These are phyloP conservation scores for Termitomyces sp. DNA, from an alignment of 768 basidiomycete genomes.

Conservation along the genomic window DNA sequence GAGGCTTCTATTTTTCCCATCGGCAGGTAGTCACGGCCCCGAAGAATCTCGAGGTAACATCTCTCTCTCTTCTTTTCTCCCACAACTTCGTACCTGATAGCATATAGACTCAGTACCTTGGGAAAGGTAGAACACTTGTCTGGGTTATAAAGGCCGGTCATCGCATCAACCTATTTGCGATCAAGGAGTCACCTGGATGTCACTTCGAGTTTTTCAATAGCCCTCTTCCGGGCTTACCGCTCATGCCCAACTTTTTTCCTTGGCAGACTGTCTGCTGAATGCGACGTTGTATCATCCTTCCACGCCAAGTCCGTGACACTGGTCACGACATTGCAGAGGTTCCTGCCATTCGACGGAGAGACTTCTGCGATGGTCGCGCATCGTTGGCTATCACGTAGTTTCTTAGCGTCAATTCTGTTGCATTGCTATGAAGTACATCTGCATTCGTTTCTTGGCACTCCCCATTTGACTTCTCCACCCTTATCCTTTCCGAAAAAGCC, in stretches of 20 bases:
- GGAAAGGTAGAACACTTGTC: neutral
- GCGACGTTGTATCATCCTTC: neutral
- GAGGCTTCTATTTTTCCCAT: neutral
- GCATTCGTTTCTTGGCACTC: constrained; percentile 5
- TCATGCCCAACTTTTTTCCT: neutral
- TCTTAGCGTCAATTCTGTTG: neutral
- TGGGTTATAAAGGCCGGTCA: neutral
- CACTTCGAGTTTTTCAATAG: neutral
- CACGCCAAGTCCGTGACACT: neutral
- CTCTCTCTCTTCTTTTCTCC: neutral
- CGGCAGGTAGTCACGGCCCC: neutral
- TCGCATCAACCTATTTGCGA: neutral
- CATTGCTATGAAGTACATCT: neutral
- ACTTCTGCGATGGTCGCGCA: neutral
- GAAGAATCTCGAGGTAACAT: neutral
- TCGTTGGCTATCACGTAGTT: neutral
- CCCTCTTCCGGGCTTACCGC: neutral
- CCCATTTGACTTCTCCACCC: neutral
- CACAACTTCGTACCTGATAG: neutral
- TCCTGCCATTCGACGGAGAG: neutral
- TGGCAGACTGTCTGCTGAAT: neutral
- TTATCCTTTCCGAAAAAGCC: neutral
- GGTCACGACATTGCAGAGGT: neutral
- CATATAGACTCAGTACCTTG: neutral
- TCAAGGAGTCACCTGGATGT: neutral